A percentile compares a stretch with the other conserved stretches of the same genome.
These are phyloP conservation scores for Lichtheimia ramosa DNA, from an alignment of 371 early-diverging fungal species.

Conservation along the genomic window DNA sequence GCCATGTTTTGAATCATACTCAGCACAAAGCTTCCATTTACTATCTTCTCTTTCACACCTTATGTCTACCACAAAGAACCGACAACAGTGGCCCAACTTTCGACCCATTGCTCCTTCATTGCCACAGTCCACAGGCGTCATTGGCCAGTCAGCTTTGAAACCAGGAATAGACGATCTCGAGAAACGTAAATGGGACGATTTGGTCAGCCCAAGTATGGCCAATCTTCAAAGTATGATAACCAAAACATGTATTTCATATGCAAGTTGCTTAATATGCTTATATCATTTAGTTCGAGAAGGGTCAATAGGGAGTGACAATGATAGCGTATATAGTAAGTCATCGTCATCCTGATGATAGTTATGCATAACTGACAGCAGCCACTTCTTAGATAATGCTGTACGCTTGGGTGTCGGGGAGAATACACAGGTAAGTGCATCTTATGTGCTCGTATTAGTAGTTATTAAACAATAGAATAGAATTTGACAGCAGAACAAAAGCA, in stretches of 20 bases:
- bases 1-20: too few relatives aligned
- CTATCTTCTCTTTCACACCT: neutral
- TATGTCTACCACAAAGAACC: neutral
- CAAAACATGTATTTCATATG: neutral
- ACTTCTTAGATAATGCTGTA: neutral
- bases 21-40: too few relatives aligned
- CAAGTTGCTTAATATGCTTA: neutral
- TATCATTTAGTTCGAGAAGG: constrained; percentile 2
- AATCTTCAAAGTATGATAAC: neutral
- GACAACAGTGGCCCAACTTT: constrained; percentile 7
- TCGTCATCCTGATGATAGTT: too few relatives aligned
- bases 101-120: constrained; percentile 12
- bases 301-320: constrained; percentile 1
- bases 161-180: constrained; percentile 4
- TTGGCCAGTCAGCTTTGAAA: neutral
- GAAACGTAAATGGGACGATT: constrained; percentile 10
- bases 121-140: neutral
- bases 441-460: neutral
- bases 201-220: neutral
- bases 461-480: neutral
- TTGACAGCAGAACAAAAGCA: constrained; percentile 29
- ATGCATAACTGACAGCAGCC: neutral
- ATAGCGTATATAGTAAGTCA: neutral
- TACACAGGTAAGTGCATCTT: constrained; percentile 1
- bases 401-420: neutral